phyloP scores from a whole-genome alignment of 2,329 filamentous ascomycete genomes.

The Beauveria asiatica region DNA sequence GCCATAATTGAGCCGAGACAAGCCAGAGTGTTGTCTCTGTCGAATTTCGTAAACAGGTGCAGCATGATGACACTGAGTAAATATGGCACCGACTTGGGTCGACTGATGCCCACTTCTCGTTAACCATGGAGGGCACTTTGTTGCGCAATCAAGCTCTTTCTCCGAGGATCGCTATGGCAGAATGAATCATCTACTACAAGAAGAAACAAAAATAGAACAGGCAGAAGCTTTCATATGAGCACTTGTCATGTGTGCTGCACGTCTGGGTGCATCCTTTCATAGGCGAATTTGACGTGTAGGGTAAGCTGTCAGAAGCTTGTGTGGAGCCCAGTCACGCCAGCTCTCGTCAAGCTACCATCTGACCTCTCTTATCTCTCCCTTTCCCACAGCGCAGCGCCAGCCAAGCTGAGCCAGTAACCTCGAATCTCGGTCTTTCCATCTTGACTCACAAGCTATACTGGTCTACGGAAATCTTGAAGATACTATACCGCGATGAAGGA shows the following conservation, averaged over 20 bases:
- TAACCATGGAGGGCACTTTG: no score
- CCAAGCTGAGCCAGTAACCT: not conserved
- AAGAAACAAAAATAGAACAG: no score
- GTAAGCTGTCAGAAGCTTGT: not conserved
- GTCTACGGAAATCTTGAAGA: not conserved
- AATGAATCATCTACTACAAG: no score
- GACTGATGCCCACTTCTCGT: no score
- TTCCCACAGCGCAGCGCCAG: not conserved
- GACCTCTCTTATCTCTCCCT: not conserved
- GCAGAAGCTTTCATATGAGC: no score
- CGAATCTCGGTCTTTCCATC: not conserved
- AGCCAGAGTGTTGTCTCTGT: not conserved
- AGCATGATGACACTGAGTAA: no score
- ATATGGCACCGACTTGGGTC: no score
- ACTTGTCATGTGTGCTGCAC: no score
- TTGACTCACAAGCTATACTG: not conserved
- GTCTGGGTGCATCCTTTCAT: not conserved
- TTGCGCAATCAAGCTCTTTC: no score
- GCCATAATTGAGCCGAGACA: not conserved
- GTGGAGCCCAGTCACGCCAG: constrained; percentile 1
- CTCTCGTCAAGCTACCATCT: not conserved
- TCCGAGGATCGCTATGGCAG: no score
- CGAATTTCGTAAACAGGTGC: not conserved
- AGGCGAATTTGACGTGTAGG: not conserved
- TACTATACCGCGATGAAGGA: constrained; percentile 51